A percentile compares a stretch with the other conserved stretches of the same genome.
Evolutionary conservation across 2,329 filamentous ascomycete genomes (phyloP).

Genomic region (Basipetospora chlamydospora): DNA sequence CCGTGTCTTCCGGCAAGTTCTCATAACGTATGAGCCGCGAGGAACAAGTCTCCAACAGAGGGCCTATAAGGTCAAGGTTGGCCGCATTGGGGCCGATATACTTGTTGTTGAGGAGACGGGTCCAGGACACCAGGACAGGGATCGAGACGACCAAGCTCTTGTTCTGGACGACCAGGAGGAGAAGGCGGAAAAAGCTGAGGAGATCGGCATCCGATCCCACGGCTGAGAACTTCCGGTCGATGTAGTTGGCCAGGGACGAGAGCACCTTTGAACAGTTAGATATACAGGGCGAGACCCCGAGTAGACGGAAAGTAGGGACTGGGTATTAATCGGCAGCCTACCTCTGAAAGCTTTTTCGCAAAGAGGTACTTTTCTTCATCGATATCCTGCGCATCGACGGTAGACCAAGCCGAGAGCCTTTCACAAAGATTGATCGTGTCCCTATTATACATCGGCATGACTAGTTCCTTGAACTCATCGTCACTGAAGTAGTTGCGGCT

Average conservation of each 20-base stretch:
- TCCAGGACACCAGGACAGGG: slow-evolving; percentile 82
- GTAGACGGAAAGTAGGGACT: no score
- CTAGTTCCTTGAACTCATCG: slow-evolving; percentile 62
- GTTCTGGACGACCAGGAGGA: slow-evolving; percentile 66
- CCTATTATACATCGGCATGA: slow-evolving; percentile 65
- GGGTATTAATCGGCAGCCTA: slow-evolving; percentile 24
- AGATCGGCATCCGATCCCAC: slow-evolving; percentile 52
- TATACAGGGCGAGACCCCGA: no score
- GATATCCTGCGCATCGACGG: slow-evolving; percentile 65
- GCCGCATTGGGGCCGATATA: slow-evolving; percentile 50
- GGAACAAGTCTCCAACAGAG: slow-evolving; percentile 70
- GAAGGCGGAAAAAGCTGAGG: slow-evolving; percentile 61
- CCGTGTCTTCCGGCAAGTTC: slow-evolving; percentile 64
- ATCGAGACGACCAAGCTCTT: slow-evolving; percentile 88
- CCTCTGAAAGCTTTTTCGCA: slow-evolving; percentile 87
- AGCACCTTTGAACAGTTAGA: slow-evolving; percentile 45
- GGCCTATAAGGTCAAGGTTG: slow-evolving; percentile 51
- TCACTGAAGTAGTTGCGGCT: slow-evolving; percentile 59
- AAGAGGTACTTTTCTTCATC: slow-evolving; percentile 87
- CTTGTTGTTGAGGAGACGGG: slow-evolving; percentile 59
- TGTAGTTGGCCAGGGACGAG: slow-evolving; percentile 69
- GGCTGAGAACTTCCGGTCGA: slow-evolving; percentile 60
- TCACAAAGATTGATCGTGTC: slow-evolving; percentile 57
- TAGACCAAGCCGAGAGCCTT: slow-evolving; percentile 65
- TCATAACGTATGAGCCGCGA: slow-evolving; percentile 79